Evolutionary conservation across 169 alveolate species (phyloP).

Genomic region (Plasmodium chabaudi): DNA sequence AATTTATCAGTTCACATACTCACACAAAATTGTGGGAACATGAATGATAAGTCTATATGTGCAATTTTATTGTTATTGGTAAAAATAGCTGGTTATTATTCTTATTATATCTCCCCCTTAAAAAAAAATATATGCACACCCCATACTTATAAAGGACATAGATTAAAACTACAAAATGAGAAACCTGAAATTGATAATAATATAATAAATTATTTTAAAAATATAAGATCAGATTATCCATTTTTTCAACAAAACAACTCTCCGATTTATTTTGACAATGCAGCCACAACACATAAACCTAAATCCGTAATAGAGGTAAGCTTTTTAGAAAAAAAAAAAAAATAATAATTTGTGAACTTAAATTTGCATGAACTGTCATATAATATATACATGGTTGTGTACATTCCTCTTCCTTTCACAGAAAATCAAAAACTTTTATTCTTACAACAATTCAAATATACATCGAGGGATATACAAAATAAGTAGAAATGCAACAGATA

Average conservation of each 20-base stretch:
- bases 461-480: constrained; percentile 56
- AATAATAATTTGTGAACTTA: too few species aligned
- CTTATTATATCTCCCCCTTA: too few species aligned
- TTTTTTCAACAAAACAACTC: constrained; percentile 24
- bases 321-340: not conserved
- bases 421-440: constrained; percentile 50
- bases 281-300: constrained; percentile 86
- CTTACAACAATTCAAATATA: constrained; percentile 47
- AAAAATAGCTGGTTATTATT: too few species aligned
- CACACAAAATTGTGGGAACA: too few species aligned
- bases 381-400: too few species aligned
- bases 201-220: constrained; percentile 47
- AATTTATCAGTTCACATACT: too few species aligned
- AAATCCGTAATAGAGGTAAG: constrained; percentile 75
- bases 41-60: too few species aligned
- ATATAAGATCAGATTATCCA: constrained; percentile 34
- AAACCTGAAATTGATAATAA: constrained; percentile 40
- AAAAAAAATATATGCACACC: too few species aligned
- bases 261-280: constrained; percentile 83
- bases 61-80: too few species aligned
- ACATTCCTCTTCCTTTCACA: constrained; percentile 50
- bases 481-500: constrained; percentile 67
- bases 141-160: too few species aligned
- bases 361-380: too few species aligned
- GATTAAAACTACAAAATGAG: not conserved